These are phyloP conservation scores for Kuraishia floccosa DNA, from an alignment of 805 yeast genomes.

Conservation along the genomic window DNA sequence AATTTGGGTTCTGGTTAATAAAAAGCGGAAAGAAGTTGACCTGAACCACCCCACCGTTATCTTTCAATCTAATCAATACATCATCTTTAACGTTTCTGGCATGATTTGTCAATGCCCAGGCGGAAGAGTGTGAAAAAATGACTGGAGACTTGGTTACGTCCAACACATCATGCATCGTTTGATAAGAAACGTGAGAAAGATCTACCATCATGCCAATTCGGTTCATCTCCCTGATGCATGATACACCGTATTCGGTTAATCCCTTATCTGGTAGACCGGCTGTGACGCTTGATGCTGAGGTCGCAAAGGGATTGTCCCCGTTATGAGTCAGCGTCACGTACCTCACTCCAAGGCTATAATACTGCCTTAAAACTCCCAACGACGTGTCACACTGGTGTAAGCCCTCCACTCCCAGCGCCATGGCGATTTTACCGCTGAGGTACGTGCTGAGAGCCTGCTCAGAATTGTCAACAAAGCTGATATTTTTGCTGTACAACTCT, in stretches of 20 bases:
- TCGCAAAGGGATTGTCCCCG: constrained; percentile 47
- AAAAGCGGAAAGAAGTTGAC: constrained; percentile 34
- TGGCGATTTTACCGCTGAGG: constrained; percentile 22
- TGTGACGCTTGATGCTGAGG: constrained; percentile 36
- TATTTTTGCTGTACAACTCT: constrained; percentile 23
- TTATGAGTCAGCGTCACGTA: constrained; percentile 44
- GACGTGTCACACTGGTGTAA: constrained; percentile 40
- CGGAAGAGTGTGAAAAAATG: constrained; percentile 38
- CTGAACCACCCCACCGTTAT: constrained; percentile 35
- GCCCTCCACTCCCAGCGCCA: constrained; percentile 43
- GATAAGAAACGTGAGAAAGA: constrained; percentile 32
- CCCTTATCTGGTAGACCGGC: constrained; percentile 36
- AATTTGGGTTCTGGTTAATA: constrained; percentile 10
- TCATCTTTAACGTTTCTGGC: constrained; percentile 38
- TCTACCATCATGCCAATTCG: constrained; percentile 43
- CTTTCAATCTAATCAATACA: constrained; percentile 23
- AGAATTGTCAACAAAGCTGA: constrained; percentile 28
- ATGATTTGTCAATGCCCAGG: constrained; percentile 25
- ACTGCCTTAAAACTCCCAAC: constrained; percentile 35
- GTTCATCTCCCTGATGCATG: constrained; percentile 35
- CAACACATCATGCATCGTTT: constrained; percentile 35
- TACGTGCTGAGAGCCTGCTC: constrained; percentile 24
- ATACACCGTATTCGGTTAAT: constrained; percentile 25
- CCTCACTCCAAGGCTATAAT: constrained; percentile 38
- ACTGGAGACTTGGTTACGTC: constrained; percentile 31